A percentile compares a stretch with the other conserved stretches of the same genome.
Evolutionary conservation across 768 basidiomycete genomes (phyloP).

Genomic region (Mycena pura): DNA sequence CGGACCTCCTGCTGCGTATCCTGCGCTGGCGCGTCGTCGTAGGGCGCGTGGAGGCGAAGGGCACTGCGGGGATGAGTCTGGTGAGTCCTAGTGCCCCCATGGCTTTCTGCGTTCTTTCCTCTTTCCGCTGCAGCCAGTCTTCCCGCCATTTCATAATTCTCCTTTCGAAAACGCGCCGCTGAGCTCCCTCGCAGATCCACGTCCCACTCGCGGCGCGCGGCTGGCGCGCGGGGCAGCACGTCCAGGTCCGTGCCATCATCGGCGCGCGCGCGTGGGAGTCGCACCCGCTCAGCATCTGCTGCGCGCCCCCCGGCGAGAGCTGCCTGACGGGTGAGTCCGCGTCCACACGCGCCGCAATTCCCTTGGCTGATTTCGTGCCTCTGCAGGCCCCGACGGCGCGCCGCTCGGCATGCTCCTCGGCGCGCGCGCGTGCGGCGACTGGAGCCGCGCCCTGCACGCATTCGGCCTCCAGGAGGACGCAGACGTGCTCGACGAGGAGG

Average conservation of each 20-base stretch:
- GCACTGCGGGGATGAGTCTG: constrained; percentile 36
- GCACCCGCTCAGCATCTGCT: constrained; percentile 64
- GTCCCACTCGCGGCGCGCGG: constrained; percentile 71
- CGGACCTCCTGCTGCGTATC: constrained; percentile 61
- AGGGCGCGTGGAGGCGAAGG: constrained; percentile 54
- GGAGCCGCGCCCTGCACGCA: constrained; percentile 57
- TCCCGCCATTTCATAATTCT: too few relatives aligned
- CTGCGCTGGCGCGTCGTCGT: constrained; percentile 64
- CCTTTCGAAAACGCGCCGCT: neutral
- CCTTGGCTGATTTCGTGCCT: too few relatives aligned
- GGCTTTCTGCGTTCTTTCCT: constrained; percentile 15
- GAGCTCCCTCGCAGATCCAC: constrained; percentile 62
- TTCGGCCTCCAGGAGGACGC: constrained; percentile 1
- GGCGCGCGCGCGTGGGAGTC: constrained; percentile 57
- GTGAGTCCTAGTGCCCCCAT: too few relatives aligned
- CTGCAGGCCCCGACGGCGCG: neutral
- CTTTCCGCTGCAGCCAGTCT: too few relatives aligned
- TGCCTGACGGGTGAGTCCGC: too few relatives aligned
- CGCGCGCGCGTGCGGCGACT: constrained; percentile 61
- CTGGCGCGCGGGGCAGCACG: constrained; percentile 55
- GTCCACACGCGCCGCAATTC: too few relatives aligned
- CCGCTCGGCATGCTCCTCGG: constrained; percentile 54
- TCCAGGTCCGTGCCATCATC: constrained; percentile 56
- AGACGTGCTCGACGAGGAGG: constrained; percentile 47
- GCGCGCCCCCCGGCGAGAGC: constrained; percentile 8